phyloP scores from a whole-genome alignment of 306 rosid genomes.

The Medicago lupulina region DNA sequence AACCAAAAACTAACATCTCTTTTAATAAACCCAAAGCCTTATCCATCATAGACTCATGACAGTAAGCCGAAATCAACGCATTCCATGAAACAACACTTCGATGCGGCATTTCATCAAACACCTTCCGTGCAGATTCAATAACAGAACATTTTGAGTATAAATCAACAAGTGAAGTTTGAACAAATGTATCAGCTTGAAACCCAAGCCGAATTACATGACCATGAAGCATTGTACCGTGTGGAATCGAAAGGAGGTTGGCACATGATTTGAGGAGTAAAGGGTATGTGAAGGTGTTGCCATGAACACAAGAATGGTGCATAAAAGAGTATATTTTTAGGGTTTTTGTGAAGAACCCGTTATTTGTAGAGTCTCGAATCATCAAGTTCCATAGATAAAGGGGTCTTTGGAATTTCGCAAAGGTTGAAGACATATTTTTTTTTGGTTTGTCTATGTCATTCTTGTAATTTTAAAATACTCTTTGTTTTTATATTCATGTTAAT shows the following conservation, averaged over 20 bases:
- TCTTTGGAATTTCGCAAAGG: slow-evolving; percentile 38
- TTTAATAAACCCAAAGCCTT: slow-evolving; percentile 45
- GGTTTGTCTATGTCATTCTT: too few relatives aligned
- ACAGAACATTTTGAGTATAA: slow-evolving; percentile 53
- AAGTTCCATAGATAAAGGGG: slow-evolving; percentile 63
- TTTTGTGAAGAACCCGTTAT: slow-evolving; percentile 49
- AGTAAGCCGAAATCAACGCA: slow-evolving; percentile 64
- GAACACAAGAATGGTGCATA: slow-evolving; percentile 51
- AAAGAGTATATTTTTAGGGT: slow-evolving; percentile 48
- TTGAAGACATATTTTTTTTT: slow-evolving; percentile 39
- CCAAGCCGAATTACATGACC: slow-evolving; percentile 51
- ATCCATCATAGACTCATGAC: slow-evolving; percentile 49
- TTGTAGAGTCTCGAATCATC: slow-evolving; percentile 55
- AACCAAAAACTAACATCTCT: slow-evolving; percentile 55
- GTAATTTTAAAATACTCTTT: too few relatives aligned
- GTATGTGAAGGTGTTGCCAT: slow-evolving; percentile 60
- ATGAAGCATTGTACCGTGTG: slow-evolving; percentile 53
- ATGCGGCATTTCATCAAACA: slow-evolving; percentile 60
- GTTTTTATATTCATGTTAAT: too few relatives aligned
- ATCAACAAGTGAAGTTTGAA: slow-evolving; percentile 57
- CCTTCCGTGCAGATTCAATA: slow-evolving; percentile 36
- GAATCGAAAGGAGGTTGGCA: slow-evolving; percentile 52
- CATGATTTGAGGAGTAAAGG: slow-evolving; percentile 61
- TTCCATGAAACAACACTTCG: slow-evolving; percentile 71
- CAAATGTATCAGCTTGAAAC: slow-evolving; percentile 49